phyloP scores from a whole-genome alignment of 768 basidiomycete species.

The Rhizopogon vesiculosus region DNA sequence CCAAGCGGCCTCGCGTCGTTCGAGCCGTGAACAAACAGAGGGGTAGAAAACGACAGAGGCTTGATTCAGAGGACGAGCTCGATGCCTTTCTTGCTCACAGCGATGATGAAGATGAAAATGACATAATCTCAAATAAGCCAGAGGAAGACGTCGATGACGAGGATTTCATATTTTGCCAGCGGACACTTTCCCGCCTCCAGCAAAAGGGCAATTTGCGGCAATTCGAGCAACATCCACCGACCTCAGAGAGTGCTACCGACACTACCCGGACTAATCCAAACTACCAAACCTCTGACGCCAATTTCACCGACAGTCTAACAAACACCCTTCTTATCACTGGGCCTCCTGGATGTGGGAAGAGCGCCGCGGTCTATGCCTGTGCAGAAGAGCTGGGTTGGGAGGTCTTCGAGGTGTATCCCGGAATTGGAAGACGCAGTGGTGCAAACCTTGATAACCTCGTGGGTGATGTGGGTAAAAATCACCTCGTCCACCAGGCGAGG shows the following conservation, averaged over 20 bases:
- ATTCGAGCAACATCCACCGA: neutral
- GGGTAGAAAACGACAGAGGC: conserved; percentile 49
- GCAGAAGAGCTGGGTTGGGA: conserved; percentile 94
- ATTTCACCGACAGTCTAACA: conserved; percentile 50
- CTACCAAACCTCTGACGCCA: conserved; percentile 7
- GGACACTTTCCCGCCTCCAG: conserved; percentile 17
- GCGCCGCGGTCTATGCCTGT: conserved; percentile 89
- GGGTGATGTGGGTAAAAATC: conserved; percentile 93
- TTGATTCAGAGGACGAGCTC: conserved; percentile 49
- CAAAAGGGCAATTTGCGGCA: neutral
- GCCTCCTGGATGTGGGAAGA: conserved; percentile 85
- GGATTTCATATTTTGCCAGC: conserved; percentile 24
- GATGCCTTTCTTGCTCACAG: conserved; percentile 54
- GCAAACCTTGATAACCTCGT: conserved; percentile 73
- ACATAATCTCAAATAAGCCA: conserved; percentile 19
- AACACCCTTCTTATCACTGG: conserved; percentile 87
- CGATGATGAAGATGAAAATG: conserved; percentile 31
- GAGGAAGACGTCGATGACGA: conserved; percentile 34
- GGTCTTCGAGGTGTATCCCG: conserved; percentile 95
- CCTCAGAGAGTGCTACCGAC: conserved; percentile 4
- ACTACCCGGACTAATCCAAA: conserved; percentile 7
- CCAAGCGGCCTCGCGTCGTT: conserved; percentile 57
- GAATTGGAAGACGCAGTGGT: conserved; percentile 85
- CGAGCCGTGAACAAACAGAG: conserved; percentile 45
- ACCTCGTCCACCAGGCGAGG: conserved; percentile 49